Conservation (phyloP, 106 monocot species). For the Phalaenopsis aphrodite region DNA sequence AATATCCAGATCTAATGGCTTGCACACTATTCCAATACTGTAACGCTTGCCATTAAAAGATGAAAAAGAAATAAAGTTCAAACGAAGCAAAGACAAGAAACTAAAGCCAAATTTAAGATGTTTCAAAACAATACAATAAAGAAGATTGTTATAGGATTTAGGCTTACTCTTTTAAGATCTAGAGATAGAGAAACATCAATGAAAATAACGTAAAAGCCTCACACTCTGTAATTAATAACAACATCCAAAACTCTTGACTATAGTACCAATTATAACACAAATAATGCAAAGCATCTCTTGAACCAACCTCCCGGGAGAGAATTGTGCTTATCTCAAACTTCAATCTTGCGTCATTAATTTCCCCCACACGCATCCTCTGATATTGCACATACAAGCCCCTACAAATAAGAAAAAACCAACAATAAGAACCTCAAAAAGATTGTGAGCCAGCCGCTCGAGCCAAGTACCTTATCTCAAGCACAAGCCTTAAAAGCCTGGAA, state of each 20-base stretch:
- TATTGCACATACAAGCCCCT: conserved; percentile 63
- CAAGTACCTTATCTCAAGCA: conserved; percentile 57
- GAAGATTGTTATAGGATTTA: neutral
- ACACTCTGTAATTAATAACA: neutral
- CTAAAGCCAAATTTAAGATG: neutral
- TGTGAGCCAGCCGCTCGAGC: neutral
- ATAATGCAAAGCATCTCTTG: neutral
- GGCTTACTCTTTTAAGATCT: neutral
- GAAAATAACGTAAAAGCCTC: neutral
- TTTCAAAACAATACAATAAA: neutral
- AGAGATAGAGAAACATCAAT: neutral
- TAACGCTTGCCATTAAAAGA: neutral
- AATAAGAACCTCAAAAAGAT: neutral
- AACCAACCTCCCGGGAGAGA: conserved; percentile 65
- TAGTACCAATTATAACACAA: neutral
- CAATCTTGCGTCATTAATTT: conserved; percentile 69
- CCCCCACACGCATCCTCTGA: conserved; percentile 59
- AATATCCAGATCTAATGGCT: neutral
- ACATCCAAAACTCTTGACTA: neutral
- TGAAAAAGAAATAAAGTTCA: neutral
- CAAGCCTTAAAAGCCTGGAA: conserved; percentile 36
- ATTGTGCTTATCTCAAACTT: conserved; percentile 82
- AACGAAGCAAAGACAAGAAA: neutral
- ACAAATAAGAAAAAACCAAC: neutral
- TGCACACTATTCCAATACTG: neutral